Conservation (phyloP, 345 rosid genomes). For the Corchorus olitorius region DNA sequence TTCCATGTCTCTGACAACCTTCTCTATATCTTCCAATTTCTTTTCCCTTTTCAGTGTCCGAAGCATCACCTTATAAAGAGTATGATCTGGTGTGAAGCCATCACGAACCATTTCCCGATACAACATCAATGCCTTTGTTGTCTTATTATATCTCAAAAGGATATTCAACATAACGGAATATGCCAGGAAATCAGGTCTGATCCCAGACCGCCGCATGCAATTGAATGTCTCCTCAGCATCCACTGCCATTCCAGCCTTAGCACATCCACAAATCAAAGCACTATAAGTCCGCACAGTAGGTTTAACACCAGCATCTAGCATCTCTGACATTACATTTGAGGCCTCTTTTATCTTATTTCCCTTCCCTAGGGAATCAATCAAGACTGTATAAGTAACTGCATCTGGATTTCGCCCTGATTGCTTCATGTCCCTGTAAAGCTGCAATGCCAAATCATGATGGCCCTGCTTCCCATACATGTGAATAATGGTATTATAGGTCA, state of each 20-base stretch:
- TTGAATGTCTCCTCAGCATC: conserved; percentile 79
- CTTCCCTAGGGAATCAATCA: conserved; percentile 95
- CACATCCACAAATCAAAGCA: conserved; percentile 95
- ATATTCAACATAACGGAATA: conserved; percentile 90
- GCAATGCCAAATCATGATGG: conserved; percentile 64
- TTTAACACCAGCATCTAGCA: conserved; percentile 78
- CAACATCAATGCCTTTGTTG: conserved; percentile 57
- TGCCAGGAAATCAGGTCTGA: conserved; percentile 78
- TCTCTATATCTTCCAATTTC: conserved; percentile 56
- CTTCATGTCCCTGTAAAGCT: conserved; percentile 85
- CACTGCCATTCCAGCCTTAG: conserved; percentile 79
- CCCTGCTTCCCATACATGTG: conserved; percentile 98
- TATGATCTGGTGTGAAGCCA: conserved; percentile 56
- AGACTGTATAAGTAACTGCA: conserved; percentile 82
- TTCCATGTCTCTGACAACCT: conserved; percentile 72
- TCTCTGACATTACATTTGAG: conserved; percentile 82
- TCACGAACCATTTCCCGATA: conserved; percentile 69
- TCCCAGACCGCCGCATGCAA: conserved; percentile 81
- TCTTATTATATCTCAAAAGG: conserved; percentile 63
- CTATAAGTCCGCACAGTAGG: conserved; percentile 88
- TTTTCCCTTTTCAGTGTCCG: conserved; percentile 54
- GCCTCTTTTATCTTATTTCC: conserved; percentile 73
- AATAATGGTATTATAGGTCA: conserved; percentile 89
- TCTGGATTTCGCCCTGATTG: conserved; percentile 71
- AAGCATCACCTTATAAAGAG: conserved; percentile 60